These are phyloP conservation scores for Cladosporium sp. DNA, from an alignment of 2,329 filamentous ascomycete genomes.

Conservation along the genomic window DNA sequence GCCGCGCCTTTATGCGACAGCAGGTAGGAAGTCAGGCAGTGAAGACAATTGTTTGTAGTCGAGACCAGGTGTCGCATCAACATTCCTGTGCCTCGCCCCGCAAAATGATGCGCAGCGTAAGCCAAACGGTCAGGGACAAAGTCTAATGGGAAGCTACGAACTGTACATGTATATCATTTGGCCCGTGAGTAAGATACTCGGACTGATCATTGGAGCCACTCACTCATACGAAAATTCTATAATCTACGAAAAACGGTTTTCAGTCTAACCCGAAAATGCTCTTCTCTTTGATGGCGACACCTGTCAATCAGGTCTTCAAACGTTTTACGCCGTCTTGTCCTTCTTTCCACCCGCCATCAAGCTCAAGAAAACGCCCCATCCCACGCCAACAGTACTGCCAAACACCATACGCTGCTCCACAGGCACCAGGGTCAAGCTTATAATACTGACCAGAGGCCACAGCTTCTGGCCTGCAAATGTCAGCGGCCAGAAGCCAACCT, in stretches of 20 bases:
- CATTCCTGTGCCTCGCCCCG: constrained; percentile 5
- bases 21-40: not conserved
- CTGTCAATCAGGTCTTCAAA: not conserved
- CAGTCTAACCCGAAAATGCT: not conserved
- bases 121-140: not conserved
- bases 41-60: not conserved
- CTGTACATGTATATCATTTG: not conserved
- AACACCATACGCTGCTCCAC: constrained; percentile 69
- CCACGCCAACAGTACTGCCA: constrained; percentile 69
- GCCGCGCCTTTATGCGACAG: not conserved
- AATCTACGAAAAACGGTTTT: not conserved
- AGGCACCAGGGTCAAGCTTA: constrained; percentile 72
- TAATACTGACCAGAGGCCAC: constrained; percentile 68
- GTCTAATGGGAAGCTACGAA: not conserved
- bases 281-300: not conserved
- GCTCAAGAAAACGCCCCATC: constrained; percentile 73
- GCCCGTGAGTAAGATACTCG: not conserved
- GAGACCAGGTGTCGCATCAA: constrained; percentile 9
- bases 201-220: not conserved
- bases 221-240: not conserved
- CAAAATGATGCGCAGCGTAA: not conserved
- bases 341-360: constrained; percentile 9
- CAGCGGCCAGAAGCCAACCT: constrained; percentile 48
- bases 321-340: constrained; percentile 1
- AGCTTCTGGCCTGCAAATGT: constrained; percentile 69